Base-by-base conservation (phyloP, 331 rosid species). In the Malus hybrid region DNA sequence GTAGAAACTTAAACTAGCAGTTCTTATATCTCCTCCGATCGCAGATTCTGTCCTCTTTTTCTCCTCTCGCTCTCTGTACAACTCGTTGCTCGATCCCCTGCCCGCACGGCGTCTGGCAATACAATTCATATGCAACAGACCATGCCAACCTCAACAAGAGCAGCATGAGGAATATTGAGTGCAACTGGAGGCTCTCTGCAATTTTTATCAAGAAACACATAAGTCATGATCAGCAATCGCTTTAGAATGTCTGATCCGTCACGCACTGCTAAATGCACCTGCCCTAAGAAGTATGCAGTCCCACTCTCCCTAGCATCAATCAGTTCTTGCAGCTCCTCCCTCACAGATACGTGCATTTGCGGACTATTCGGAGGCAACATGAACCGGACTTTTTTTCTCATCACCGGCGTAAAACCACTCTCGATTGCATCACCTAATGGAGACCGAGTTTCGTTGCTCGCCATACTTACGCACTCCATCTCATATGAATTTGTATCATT, bases 221-320 rank as follows among this genome's bases (percentile, higher is more conserved):
- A 92, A 0, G 72, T 79, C 88, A 82, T 84, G 62, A 92, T 88
- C 48, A 92, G 72, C 81, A 90, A 85, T 24, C 81, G 80, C 86
- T 92, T 90, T 10, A 87, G 61, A 46, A 85, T 67, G 84, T 84
- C 81, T 1, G 92, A 78, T 28, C 90, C 87, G 20, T 79, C 71
- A 19, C 93, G 88, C 63, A 84, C 86, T 69, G 76, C 80, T 24
- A 90, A 78, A 84, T 90, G 96, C 56, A 91, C 83, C 76, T 88
- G 89, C 1, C 93, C 97, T 54, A 90, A 77, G 83, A 92, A 87
- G 79, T 92, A 92, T 29, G 97, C 93, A 57, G 96, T 85, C 0
- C 97, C 97, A 71, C 92, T 92, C 83, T 92, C 96, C 83, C 96
- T 84, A 1, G 97, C 92, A 83, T 92, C 90, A 71, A 88, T 76